These are phyloP conservation scores for Aspergillus alliaceus DNA, from an alignment of 2,329 filamentous ascomycete genomes.

Conservation along the genomic window DNA sequence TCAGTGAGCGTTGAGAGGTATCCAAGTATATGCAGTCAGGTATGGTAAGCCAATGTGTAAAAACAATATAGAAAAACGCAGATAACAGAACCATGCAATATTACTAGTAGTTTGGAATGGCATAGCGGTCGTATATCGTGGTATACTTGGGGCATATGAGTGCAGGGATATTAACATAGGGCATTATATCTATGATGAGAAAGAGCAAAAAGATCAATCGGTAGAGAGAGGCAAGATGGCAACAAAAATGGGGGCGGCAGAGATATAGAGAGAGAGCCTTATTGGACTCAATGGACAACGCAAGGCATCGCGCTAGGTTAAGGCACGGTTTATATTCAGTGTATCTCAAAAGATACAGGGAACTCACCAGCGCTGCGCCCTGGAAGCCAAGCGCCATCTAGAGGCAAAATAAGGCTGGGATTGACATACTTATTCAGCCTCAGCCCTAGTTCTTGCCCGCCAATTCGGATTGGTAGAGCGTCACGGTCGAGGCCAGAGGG, in stretches of 20 bases:
- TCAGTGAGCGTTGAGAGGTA: neutral
- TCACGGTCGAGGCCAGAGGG: constrained; percentile 46
- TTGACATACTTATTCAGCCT: constrained; percentile 49
- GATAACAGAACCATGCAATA: neutral
- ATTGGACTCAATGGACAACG: neutral
- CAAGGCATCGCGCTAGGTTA: neutral
- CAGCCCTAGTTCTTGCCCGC: constrained; percentile 40
- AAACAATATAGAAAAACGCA: neutral
- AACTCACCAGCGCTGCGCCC: constrained; percentile 23
- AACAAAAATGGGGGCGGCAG: neutral
- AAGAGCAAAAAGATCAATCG: neutral
- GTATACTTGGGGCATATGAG: neutral
- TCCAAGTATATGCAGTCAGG: neutral
- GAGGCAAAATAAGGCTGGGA: constrained; percentile 45
- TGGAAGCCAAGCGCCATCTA: constrained; percentile 47
- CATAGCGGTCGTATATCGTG: constrained; percentile 11
- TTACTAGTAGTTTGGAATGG: constrained; percentile 2
- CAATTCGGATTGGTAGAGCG: constrained; percentile 40
- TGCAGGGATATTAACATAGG: neutral
- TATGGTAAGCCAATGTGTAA: neutral
- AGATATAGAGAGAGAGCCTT: neutral
- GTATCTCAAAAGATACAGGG: constrained; percentile 15
- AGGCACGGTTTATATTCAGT: constrained; percentile 15
- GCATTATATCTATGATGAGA: neutral
- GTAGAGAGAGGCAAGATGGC: neutral